phyloP scores from a whole-genome alignment of 2,329 filamentous ascomycete genomes.

The Blastomyces percursus region DNA sequence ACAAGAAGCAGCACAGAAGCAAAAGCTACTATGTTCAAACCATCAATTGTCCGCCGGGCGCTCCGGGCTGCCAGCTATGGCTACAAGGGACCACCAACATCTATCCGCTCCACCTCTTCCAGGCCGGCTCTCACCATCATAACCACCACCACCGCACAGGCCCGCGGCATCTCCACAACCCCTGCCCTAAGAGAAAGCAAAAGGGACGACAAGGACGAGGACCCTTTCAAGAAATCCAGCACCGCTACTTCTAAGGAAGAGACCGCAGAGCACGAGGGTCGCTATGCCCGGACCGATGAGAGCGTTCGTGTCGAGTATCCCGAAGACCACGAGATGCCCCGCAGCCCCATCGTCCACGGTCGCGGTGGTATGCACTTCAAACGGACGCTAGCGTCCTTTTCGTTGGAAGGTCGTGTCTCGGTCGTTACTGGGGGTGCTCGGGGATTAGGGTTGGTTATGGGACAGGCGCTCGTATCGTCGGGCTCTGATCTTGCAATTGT shows the following conservation, averaged over 20 bases:
- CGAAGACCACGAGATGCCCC: conserved; percentile 59
- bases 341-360: conserved; percentile 59
- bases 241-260: neutral
- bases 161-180: conserved; percentile 4
- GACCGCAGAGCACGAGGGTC: conserved; percentile 45
- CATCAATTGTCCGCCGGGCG: conserved; percentile 20
- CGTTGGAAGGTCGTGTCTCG: conserved; percentile 69
- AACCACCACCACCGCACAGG: conserved; percentile 9
- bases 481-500: conserved; percentile 86
- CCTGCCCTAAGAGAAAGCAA: neutral
- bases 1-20: neutral
- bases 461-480: conserved; percentile 77
- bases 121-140: conserved; percentile 12
- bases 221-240: conserved; percentile 2
- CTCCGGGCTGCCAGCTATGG: conserved; percentile 17
- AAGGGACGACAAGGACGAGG: neutral
- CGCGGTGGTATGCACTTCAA: conserved; percentile 72
- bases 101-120: conserved; percentile 2
- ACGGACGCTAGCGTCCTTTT: conserved; percentile 75
- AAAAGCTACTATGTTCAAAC: conserved; percentile 21
- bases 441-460: conserved; percentile 84
- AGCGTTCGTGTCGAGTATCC: conserved; percentile 70
- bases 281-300: conserved; percentile 69
- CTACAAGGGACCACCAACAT: conserved; percentile 9
- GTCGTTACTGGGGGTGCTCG: conserved; percentile 85